Base-by-base conservation (phyloP, 2,329 filamentous ascomycete species). In the Cercospora zeina region DNA sequence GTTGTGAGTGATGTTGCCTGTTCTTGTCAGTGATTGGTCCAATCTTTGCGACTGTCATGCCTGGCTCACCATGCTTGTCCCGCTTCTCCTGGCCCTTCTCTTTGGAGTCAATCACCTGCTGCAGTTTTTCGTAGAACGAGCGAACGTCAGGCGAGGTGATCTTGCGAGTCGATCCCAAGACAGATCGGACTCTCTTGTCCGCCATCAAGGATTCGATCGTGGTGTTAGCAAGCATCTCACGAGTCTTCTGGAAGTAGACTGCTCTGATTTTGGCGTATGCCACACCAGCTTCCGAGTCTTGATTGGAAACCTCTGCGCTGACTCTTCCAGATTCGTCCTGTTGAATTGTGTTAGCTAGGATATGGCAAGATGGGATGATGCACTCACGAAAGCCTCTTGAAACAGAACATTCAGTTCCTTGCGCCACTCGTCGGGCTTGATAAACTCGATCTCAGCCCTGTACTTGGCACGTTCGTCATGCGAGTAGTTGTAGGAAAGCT, bases 381-480 rank as follows among this genome's bases (percentile, higher is more conserved):
- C 4, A 53, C 30, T 19, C 34, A 53, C 49, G 0, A 78, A 59
- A 1, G 86, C 71, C 56, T 87, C 84, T 9, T 74, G 68, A 60
- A 81, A 77, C 0, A 87, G 73, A 1, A 78, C 69, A 0, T 72
- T 67, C 0, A 87, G 74, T 62, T 88, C 84, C 8, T 74, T 76
- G 16, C 75, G 68, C 85, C 85, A 87, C 3, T 85, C 82, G 0
- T 77, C 74, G 0, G 57, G 65, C 10, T 75, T 72, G 51, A 88
- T 81, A 68, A 87, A 88, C 55, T 87, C 81, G 11, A 88, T 78
- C 53, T 85, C 80, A 0, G 83, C 85, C 1, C 76, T 73, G 65
- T 87, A 88, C 61, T 70, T 76, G 7, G 67, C 66, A 4, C 50
- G 56, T 0, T 76, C 71, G 4, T 80, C 70, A 0, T 77, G 69